Evolutionary conservation across 1,284 basidiomycete species (phyloP).

Genomic region (Grifola frondosa): DNA sequence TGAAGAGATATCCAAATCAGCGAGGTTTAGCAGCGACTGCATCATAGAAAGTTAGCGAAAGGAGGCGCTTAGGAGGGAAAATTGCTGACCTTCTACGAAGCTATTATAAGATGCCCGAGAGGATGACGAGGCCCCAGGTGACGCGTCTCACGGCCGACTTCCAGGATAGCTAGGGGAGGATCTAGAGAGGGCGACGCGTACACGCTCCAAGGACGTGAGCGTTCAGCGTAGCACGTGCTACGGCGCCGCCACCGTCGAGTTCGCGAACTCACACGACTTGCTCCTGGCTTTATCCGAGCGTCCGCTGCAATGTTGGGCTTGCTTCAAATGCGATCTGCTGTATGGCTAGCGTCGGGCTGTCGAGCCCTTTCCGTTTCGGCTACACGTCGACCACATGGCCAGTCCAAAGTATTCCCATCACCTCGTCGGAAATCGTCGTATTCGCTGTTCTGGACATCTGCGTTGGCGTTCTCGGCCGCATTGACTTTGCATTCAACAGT

Average conservation of each 20-base stretch:
- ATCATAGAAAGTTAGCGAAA: conserved; percentile 10
- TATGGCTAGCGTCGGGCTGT: conserved; percentile 11
- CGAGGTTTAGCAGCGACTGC: conserved; percentile 7
- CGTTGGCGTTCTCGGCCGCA: conserved; percentile 35
- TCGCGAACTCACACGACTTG: no score
- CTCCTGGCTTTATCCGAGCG: background rate
- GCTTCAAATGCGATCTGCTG: conserved; percentile 11
- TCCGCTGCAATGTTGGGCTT: conserved; percentile 13
- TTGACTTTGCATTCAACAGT: conserved; percentile 31
- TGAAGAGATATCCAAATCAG: conserved; percentile 6
- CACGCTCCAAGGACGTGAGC: background rate
- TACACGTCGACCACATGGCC: conserved; percentile 2
- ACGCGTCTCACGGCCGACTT: conserved; percentile 23
- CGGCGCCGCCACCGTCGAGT: background rate
- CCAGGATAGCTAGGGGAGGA: no score
- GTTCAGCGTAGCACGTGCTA: background rate
- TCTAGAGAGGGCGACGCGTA: conserved; percentile 3
- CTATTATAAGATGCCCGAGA: conserved; percentile 8
- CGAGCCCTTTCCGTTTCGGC: conserved; percentile 19
- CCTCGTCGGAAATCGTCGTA: conserved; percentile 16
- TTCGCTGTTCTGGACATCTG: conserved; percentile 31
- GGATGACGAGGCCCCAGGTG: conserved; percentile 23
- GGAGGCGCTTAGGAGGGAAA: background rate
- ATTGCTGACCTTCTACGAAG: conserved; percentile 3
- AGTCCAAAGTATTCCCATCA: background rate